Conservation (phyloP, 1,284 basidiomycete genomes). For the Trametes versicolor region DNA sequence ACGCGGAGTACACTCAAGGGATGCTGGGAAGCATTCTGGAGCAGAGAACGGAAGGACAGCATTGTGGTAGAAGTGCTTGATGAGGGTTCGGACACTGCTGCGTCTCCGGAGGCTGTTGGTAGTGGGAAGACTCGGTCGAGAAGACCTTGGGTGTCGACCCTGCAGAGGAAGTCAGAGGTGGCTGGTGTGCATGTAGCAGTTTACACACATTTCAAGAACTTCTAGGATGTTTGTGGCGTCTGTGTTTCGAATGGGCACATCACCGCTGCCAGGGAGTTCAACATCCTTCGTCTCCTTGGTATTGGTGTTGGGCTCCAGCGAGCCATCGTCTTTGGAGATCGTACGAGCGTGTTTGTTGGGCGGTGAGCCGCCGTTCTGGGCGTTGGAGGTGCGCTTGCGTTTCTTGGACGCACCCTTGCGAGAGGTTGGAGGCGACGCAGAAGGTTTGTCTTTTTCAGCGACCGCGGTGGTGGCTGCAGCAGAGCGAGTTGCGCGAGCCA, state of each 20-base stretch:
- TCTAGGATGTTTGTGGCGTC: constrained; percentile 75
- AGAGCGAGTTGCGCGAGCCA: constrained; percentile 81
- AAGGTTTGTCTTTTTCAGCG: constrained; percentile 49
- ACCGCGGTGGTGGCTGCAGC: constrained; percentile 49
- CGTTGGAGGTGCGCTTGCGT: constrained; percentile 65
- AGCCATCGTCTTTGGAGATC: constrained; percentile 48
- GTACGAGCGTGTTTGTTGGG: constrained; percentile 57
- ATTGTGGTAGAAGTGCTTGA: constrained; percentile 44
- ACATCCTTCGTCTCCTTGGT: constrained; percentile 41
- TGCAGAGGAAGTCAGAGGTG: constrained; percentile 41
- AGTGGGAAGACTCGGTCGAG: constrained; percentile 83
- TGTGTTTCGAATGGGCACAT: constrained; percentile 56
- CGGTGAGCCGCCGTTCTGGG: constrained; percentile 55
- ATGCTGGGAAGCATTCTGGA: constrained; percentile 62
- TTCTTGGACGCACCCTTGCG: constrained; percentile 61
- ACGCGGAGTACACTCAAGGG: constrained; percentile 62
- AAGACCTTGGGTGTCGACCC: constrained; percentile 76
- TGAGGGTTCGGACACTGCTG: constrained; percentile 43
- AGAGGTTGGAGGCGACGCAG: constrained; percentile 36
- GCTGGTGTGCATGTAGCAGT: constrained; percentile 10
- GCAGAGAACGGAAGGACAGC: constrained; percentile 70
- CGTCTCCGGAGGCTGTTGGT: constrained; percentile 49
- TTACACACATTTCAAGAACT: constrained; percentile 75
- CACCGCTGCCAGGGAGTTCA: constrained; percentile 48
- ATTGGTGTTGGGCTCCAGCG: constrained; percentile 43